These are phyloP conservation scores for Endocalyx cinctus DNA, from an alignment of 2,329 filamentous ascomycete species.

Conservation along the genomic window DNA sequence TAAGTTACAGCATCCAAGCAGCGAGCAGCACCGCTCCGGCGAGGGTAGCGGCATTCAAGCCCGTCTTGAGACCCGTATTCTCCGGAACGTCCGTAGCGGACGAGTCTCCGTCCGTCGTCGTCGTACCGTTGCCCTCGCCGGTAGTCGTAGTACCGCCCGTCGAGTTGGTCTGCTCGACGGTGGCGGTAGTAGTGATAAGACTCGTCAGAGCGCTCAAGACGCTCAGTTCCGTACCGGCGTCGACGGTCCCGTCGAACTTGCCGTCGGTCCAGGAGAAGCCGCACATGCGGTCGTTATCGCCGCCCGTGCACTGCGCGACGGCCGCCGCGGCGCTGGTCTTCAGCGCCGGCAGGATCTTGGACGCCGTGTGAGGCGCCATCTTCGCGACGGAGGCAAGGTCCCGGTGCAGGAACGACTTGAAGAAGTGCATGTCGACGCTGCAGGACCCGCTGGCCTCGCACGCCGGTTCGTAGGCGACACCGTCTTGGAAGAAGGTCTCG, in stretches of 20 bases:
- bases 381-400: conserved; percentile 36
- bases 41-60: too few relatives aligned
- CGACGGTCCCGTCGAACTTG: conserved; percentile 36
- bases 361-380: conserved; percentile 30
- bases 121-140: conserved; percentile 1
- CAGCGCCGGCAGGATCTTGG: conserved; percentile 30
- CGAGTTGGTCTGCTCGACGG: background rate
- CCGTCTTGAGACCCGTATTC: too few relatives aligned
- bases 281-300: conserved; percentile 25
- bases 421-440: conserved; percentile 49
- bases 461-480: conserved; percentile 46
- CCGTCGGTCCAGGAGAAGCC: conserved; percentile 16
- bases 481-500: conserved; percentile 43
- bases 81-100: too few relatives aligned
- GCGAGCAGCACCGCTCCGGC: too few relatives aligned
- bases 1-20: too few relatives aligned
- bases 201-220: conserved; percentile 40
- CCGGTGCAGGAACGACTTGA: conserved; percentile 52
- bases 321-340: conserved; percentile 33
- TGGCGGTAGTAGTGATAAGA: conserved; percentile 4
- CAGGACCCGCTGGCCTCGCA: conserved; percentile 52
- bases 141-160: background rate
- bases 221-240: conserved; percentile 50
- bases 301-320: conserved; percentile 28
- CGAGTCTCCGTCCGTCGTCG: background rate